Evolutionary conservation across 306 rosid species (phyloP).

Genomic region (Dryas octopetala): DNA sequence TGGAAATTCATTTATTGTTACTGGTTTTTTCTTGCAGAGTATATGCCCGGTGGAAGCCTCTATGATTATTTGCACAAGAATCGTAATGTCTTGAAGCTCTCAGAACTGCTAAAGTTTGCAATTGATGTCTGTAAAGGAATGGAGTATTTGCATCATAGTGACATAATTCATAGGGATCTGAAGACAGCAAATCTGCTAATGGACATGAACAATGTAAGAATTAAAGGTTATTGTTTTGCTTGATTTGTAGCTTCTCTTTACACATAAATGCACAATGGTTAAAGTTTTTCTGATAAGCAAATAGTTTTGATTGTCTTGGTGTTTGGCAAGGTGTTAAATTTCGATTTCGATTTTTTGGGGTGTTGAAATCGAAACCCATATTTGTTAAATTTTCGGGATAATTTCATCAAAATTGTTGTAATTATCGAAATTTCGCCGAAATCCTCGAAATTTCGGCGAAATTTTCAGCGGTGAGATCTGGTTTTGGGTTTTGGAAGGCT

Average conservation of each 20-base stretch:
- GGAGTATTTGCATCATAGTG: slow-evolving; percentile 85
- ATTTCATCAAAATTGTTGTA: too few relatives aligned
- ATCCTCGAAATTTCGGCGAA: too few relatives aligned
- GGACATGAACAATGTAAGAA: slow-evolving; percentile 81
- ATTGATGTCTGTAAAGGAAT: slow-evolving; percentile 93
- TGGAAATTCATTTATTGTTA: slow-evolving; percentile 9
- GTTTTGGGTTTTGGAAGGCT: too few relatives aligned
- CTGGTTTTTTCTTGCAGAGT: slow-evolving; percentile 60
- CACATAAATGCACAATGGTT: neutral
- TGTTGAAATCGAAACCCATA: too few relatives aligned
- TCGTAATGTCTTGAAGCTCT: slow-evolving; percentile 67
- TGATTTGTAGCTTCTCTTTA: slow-evolving; percentile 8
- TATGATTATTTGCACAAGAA: slow-evolving; percentile 96
- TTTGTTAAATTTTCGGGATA: too few relatives aligned
- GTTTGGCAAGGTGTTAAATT: too few relatives aligned
- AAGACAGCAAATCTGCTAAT: slow-evolving; percentile 97
- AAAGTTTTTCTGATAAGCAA: neutral
- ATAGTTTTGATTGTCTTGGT: neutral
- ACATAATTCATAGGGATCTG: slow-evolving; percentile 92
- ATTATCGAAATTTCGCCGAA: too few relatives aligned
- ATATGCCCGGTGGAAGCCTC: slow-evolving; percentile 97
- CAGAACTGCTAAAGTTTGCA: slow-evolving; percentile 78
- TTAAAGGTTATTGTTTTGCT: slow-evolving; percentile 18
- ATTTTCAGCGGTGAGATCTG: too few relatives aligned
- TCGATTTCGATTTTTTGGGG: too few relatives aligned